Base-by-base conservation (phyloP, 2,329 filamentous ascomycete species). In the Nemania abortiva region DNA sequence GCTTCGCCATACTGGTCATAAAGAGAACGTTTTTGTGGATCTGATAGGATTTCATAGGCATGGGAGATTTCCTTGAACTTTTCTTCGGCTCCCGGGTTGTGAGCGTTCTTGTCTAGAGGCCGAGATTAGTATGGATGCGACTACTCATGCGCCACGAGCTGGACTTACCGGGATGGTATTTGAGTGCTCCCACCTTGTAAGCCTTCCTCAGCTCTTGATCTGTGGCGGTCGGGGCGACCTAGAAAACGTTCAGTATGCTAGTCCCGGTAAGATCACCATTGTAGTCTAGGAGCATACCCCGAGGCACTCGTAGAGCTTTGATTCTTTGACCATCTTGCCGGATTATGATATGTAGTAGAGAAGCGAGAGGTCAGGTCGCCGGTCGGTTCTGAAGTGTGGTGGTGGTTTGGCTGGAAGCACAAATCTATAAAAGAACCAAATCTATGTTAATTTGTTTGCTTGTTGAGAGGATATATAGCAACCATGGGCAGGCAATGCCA, bases 1-100 rank as follows among this genome's bases (percentile, higher is more conserved):
- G 97, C 94, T 85, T 99, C 95, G 75, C 96, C 96, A 91, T 97
- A 97, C 83, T 98, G 94, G 79, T 99, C 96, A 82, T 99, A 99
- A 71, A 98, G 81, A 76, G 90, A 84, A 79, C 96, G 93, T 88
- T 98, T 98, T 82, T 98, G 92, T 47, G 92, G 82, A 80, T 99
- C 96, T 76, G 92, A 96, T 20, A 99, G 90, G 74, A 97, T 88
- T 86, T 99, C 96, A 84, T 98, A 99, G 70, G 96, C 96, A 79
- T 95, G 91, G 73, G 94, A 97, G 70, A 98, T 88, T 78, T 98
- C 95, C 86, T 99, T 98, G 91, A 99, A 99, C 84, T 98, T 99
- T 70, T 97, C 94, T 76, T 95, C 94, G 60, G 96, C 95, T 29
- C 91, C 92, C 49, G 95, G 94, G 85, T 97, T 97, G 85, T 96